Base-by-base conservation (phyloP, 345 rosid genomes). In the Populus tremula region DNA sequence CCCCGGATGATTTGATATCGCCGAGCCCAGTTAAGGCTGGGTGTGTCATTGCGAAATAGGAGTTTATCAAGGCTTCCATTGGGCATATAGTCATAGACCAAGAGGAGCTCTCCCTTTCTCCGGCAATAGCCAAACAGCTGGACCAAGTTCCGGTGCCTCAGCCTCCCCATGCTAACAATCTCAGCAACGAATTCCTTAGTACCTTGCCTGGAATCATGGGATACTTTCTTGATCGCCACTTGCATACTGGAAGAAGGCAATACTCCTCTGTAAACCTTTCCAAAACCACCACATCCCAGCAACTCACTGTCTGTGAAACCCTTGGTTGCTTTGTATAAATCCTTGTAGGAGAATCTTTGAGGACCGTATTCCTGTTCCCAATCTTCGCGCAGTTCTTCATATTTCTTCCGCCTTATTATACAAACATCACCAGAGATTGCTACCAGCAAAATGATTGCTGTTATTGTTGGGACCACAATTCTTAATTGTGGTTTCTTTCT, bases 341-440 rank as follows among this genome's bases (percentile, higher is more conserved):
- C 54, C 50, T 21, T 73, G 53, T 73, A 73, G 27, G 69, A 73
- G 49, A 73, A 62, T 62, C 76, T 62, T 73, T 73, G 76, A 59
- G 76, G 31, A 29, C 31, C 31, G 1, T 29, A 29, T 27, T 27
- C 27, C 2, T 29, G 31, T 29, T 29, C 31, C 31, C 31, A 29
- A 29, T 29, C 31, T 29, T 29, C 31, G 31, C 31, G 31, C 31
- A 29, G 31, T 29, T 29, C 31, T 29, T 29, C 31, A 29, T 29
- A 29, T 29, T 29, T 29, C 43, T 62, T 73, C 69, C 56, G 25
- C 9, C 54, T 61, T 56, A 13, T 4, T 1, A 62, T 73, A 62
- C 27, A 73, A 23, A 41, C n/a, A n/a, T 8, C 54, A 39, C 21
- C 23, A 2, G 20, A 23, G 29, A 38, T 62, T 8, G 18, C 2